Conservation (phyloP, 257 asterid species). For the Knoxia roxburghii region DNA sequence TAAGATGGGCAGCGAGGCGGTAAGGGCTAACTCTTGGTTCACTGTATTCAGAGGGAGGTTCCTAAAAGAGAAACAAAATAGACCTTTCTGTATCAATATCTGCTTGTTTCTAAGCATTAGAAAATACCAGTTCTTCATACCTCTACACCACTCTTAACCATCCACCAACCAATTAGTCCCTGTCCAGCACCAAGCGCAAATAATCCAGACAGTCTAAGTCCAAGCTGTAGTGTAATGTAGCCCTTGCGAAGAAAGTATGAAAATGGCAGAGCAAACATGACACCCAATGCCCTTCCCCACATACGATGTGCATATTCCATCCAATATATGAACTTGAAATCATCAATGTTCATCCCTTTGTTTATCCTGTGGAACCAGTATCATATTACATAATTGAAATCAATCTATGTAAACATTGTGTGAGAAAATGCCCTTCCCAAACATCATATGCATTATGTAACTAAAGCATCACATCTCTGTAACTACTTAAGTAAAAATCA, state of each 20-base stretch:
- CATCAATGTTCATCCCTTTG: constrained; percentile 78
- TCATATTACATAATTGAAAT: constrained; percentile 5
- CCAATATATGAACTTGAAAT: constrained; percentile 97
- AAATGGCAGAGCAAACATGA: constrained; percentile 94
- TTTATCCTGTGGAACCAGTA: constrained; percentile 45
- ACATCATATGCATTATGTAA: not conserved
- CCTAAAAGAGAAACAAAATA: constrained; percentile 38
- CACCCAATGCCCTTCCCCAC: constrained; percentile 98
- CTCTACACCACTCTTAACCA: constrained; percentile 98
- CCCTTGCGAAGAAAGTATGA: constrained; percentile 93
- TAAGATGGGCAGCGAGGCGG: constrained; percentile 94
- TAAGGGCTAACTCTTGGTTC: constrained; percentile 99
- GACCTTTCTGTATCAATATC: constrained; percentile 7
- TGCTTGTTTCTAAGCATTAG: constrained; percentile 11
- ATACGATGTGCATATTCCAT: constrained; percentile 98
- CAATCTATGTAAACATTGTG: not conserved
- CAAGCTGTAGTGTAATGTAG: constrained; percentile 65
- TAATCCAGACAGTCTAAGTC: constrained; percentile 71
- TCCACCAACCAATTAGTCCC: constrained; percentile 99
- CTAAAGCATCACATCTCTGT: not conserved
- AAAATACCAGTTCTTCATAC: constrained; percentile 30
- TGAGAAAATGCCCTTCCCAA: not conserved
- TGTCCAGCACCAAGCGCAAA: constrained; percentile 99
- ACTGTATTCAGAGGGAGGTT: constrained; percentile 63
- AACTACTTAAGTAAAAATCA: not conserved